Conservation (phyloP, 2,329 filamentous ascomycete genomes). For the Eutypella sp. region DNA sequence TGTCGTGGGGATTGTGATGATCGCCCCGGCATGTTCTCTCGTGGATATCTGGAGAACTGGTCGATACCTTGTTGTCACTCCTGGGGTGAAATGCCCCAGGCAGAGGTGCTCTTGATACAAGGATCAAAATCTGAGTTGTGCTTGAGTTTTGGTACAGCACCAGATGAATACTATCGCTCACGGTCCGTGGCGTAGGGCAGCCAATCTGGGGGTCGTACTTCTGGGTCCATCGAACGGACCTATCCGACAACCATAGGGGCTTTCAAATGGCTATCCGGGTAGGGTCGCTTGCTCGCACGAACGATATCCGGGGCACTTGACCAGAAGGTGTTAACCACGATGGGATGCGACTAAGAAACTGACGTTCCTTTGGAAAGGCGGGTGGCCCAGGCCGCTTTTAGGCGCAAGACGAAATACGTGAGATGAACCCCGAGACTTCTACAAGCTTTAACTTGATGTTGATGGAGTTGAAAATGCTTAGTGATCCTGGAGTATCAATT, state of each 20-base stretch:
- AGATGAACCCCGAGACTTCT: neutral
- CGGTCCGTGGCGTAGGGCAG: conserved; percentile 18
- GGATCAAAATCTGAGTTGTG: conserved; percentile 6
- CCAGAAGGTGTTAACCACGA: neutral
- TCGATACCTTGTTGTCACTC: conserved; percentile 9
- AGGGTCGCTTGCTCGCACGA: neutral
- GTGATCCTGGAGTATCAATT: too few relatives aligned
- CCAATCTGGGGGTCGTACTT: conserved; percentile 18
- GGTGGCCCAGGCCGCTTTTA: too few relatives aligned
- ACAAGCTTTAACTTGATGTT: too few relatives aligned
- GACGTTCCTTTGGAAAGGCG: too few relatives aligned
- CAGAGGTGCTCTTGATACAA: conserved; percentile 7
- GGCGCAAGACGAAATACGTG: neutral
- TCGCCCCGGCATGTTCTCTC: conserved; percentile 20
- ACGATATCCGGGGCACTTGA: neutral
- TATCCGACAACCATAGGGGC: conserved; percentile 5
- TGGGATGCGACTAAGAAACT: neutral
- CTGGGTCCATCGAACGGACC: conserved; percentile 27
- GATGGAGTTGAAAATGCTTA: too few relatives aligned
- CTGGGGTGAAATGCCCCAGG: conserved; percentile 13
- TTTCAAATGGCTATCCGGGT: neutral
- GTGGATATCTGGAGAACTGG: conserved; percentile 10
- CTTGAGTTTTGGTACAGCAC: conserved; percentile 10
- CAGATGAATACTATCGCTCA: conserved; percentile 23
- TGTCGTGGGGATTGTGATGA: conserved; percentile 24